phyloP scores from a whole-genome alignment of 805 yeast species.

The Saccharomycopsis olivae region DNA sequence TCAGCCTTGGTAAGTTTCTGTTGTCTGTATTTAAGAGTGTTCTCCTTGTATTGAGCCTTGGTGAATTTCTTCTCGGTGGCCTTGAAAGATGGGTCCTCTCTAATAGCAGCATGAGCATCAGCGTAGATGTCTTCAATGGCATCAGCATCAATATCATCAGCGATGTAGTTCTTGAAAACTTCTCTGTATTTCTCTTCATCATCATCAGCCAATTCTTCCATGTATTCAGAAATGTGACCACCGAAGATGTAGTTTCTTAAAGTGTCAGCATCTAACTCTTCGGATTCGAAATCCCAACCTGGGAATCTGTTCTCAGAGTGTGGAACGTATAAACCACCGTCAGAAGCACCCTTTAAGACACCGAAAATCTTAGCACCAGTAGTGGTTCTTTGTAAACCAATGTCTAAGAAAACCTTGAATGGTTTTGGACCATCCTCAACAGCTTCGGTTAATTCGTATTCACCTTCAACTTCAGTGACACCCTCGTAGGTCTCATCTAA shows the following conservation, averaged over 20 bases:
- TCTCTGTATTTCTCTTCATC: slow-evolving; percentile 99
- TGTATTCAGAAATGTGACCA: slow-evolving; percentile 99
- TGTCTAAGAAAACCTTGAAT: slow-evolving; percentile 98
- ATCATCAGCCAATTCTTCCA: slow-evolving; percentile 99
- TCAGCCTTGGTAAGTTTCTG: slow-evolving; percentile 83
- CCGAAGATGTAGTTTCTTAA: slow-evolving; percentile 99
- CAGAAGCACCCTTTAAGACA: slow-evolving; percentile 99
- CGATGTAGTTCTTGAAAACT: slow-evolving; percentile 92
- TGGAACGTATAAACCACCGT: slow-evolving; percentile 98
- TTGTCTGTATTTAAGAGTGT: slow-evolving; percentile 85
- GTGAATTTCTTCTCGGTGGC: slow-evolving; percentile 87
- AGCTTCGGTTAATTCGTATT: slow-evolving; percentile 95
- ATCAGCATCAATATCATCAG: slow-evolving; percentile 95
- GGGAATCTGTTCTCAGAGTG: slow-evolving; percentile 99
- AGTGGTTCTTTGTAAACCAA: slow-evolving; percentile 99
- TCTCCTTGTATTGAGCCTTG: slow-evolving; percentile 97
- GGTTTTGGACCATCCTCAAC: slow-evolving; percentile 99
- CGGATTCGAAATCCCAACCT: slow-evolving; percentile 98
- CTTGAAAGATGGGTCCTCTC: slow-evolving; percentile 90
- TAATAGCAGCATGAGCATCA: slow-evolving; percentile 90
- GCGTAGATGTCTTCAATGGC: slow-evolving; percentile 91
- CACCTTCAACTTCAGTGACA: slow-evolving; percentile 99
- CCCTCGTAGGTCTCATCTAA: slow-evolving; percentile 97
- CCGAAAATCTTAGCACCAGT: slow-evolving; percentile 99
- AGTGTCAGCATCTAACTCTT: slow-evolving; percentile 95